These are phyloP conservation scores for Pugionium dolabratum DNA, from an alignment of 345 rosid species.

Conservation along the genomic window DNA sequence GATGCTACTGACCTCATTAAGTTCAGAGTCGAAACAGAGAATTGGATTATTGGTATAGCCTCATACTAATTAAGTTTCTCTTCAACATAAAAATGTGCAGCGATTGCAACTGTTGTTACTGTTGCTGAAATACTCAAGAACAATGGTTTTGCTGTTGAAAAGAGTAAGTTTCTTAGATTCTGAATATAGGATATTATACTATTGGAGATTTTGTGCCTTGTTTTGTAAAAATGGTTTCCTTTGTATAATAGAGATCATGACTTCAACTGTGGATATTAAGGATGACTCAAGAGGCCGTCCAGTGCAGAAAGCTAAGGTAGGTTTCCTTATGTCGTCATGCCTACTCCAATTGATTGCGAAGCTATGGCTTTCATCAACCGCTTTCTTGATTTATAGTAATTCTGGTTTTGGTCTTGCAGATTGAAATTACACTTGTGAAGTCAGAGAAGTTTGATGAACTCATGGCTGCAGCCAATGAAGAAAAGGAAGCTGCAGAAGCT, in stretches of 20 bases:
- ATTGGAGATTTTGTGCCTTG: slow-evolving; percentile 13
- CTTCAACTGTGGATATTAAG: slow-evolving; percentile 76
- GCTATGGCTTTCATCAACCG: neutral
- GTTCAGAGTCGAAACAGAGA: no score
- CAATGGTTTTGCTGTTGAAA: slow-evolving; percentile 82
- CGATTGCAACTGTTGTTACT: slow-evolving; percentile 83
- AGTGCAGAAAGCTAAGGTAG: slow-evolving; percentile 85
- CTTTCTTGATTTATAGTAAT: neutral
- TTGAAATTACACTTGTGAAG: slow-evolving; percentile 75
- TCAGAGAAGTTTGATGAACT: slow-evolving; percentile 82
- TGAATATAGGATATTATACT: neutral
- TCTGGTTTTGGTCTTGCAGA: slow-evolving; percentile 42
- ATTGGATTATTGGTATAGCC: neutral
- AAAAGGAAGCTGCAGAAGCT: slow-evolving; percentile 52
- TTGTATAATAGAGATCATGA: slow-evolving; percentile 58
- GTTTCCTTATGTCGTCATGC: no score
- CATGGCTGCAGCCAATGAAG: slow-evolving; percentile 79
- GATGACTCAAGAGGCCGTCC: slow-evolving; percentile 78
- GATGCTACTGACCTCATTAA: no score
- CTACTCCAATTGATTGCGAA: neutral
- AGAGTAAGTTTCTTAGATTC: slow-evolving; percentile 52
- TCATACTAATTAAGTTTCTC: neutral
- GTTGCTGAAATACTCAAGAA: slow-evolving; percentile 86
- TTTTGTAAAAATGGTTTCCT: slow-evolving; percentile 2
- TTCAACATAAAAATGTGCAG: slow-evolving; percentile 45